Conservation (phyloP, 495 filamentous ascomycete genomes). For the Hypomontagnella submonticulosa region DNA sequence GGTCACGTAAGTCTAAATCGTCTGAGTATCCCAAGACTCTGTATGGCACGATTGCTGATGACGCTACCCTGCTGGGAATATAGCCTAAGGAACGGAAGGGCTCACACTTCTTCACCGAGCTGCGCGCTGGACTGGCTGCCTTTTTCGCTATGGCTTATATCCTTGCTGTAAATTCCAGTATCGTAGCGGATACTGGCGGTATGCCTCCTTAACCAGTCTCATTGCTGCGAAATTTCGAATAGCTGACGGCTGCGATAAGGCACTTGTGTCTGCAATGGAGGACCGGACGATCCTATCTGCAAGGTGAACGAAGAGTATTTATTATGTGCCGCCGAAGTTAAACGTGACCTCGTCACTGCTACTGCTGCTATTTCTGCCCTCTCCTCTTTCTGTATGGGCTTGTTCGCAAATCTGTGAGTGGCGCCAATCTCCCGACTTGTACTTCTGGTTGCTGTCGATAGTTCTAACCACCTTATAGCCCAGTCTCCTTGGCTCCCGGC, state of each 20-base stretch:
- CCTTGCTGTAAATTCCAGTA: slow-evolving; percentile 75
- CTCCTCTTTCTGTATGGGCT: slow-evolving; percentile 77
- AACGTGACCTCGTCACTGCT: slow-evolving; percentile 80
- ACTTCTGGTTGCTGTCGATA: slow-evolving; percentile 5
- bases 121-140: slow-evolving; percentile 80
- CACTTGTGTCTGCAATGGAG: slow-evolving; percentile 74
- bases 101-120: slow-evolving; percentile 80
- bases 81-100: slow-evolving; percentile 76
- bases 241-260: slow-evolving; percentile 52
- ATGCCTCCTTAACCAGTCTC: slow-evolving; percentile 9
- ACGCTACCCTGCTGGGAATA: slow-evolving; percentile 34
- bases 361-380: slow-evolving; percentile 81
- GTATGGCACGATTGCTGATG: slow-evolving; percentile 10
- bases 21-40: not conserved
- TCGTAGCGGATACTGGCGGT: slow-evolving; percentile 66
- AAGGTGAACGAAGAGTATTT: slow-evolving; percentile 66
- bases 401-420: slow-evolving; percentile 69
- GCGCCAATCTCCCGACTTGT: not conserved
- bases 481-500: slow-evolving; percentile 80
- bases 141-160: slow-evolving; percentile 91
- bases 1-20: slow-evolving; percentile 69
- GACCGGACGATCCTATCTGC: slow-evolving; percentile 62
- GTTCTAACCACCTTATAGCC: slow-evolving; percentile 57
- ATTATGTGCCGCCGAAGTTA: slow-evolving; percentile 66
- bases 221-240: not conserved